phyloP scores from a whole-genome alignment of 306 rosid species.

The Castanea sativa region DNA sequence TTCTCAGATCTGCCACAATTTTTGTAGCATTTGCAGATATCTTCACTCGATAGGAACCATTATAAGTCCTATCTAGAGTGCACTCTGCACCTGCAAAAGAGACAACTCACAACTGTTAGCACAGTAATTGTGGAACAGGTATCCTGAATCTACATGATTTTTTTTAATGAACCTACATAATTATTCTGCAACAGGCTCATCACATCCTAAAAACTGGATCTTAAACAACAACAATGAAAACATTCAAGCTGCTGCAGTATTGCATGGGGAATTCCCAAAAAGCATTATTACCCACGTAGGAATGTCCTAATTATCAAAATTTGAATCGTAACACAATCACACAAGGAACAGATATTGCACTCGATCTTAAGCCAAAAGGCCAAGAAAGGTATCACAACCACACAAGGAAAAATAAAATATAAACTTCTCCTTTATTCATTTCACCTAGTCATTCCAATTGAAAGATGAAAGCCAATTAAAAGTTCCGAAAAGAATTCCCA shows the following conservation, averaged over 20 bases:
- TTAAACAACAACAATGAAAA: too few relatives aligned
- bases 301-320: neutral
- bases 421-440: neutral
- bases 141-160: neutral
- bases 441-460: neutral
- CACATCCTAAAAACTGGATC: too few relatives aligned
- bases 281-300: neutral
- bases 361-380: too few relatives aligned
- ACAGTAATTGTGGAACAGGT: neutral
- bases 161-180: neutral
- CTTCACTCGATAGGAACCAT: constrained; percentile 71
- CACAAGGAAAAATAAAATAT: neutral
- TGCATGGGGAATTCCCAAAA: too few relatives aligned
- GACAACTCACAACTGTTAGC: constrained; percentile 26
- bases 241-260: too few relatives aligned
- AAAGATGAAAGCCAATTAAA: neutral
- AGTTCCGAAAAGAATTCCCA: neutral
- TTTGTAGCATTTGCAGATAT: constrained; percentile 85
- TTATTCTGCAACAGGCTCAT: too few relatives aligned
- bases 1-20: constrained; percentile 74
- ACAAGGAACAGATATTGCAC: too few relatives aligned
- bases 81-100: constrained; percentile 62
- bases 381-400: neutral
- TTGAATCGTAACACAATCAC: neutral
- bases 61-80: constrained; percentile 40